Percentiles rank a stretch among this genome's conserved stretches.
These are phyloP conservation scores for Vigna reflexopilosa DNA, from an alignment of 306 rosid species.

Conservation along the genomic window DNA sequence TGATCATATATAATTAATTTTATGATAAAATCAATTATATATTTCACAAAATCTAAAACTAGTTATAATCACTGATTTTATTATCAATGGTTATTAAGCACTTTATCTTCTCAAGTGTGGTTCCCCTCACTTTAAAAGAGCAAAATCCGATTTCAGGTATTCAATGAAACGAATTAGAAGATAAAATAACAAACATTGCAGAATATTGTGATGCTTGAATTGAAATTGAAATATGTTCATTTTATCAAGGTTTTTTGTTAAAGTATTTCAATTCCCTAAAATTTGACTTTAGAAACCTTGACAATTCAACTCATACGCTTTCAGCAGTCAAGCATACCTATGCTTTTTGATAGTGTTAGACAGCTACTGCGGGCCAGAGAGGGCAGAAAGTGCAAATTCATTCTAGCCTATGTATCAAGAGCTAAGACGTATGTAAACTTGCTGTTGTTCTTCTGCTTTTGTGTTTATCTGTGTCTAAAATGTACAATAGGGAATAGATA, in stretches of 20 bases:
- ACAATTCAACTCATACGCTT: constrained; percentile 77
- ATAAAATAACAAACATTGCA: constrained; percentile 20
- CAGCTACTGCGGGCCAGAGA: constrained; percentile 68
- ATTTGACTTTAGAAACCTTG: constrained; percentile 55
- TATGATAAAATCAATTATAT: too few relatives aligned
- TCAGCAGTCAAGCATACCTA: constrained; percentile 82
- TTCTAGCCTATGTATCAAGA: constrained; percentile 90
- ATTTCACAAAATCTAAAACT: too few relatives aligned
- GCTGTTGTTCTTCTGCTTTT: constrained; percentile 24
- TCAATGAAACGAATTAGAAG: constrained; percentile 28
- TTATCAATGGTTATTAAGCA: too few relatives aligned
- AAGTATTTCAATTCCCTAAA: constrained; percentile 13
- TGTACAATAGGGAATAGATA: not conserved
- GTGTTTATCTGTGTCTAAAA: constrained; percentile 23
- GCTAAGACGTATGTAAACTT: constrained; percentile 64
- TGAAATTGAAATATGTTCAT: not conserved
- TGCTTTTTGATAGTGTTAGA: constrained; percentile 76
- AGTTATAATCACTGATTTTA: too few relatives aligned
- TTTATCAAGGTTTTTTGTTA: constrained; percentile 15
- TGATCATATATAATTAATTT: too few relatives aligned
- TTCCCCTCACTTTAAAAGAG: too few relatives aligned
- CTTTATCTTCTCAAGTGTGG: too few relatives aligned
- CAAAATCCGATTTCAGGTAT: constrained; percentile 21
- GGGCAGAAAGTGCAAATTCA: constrained; percentile 76
- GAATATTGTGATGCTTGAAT: constrained; percentile 25